Conservation (phyloP, 257 asterid genomes). For the Petunia secreta region DNA sequence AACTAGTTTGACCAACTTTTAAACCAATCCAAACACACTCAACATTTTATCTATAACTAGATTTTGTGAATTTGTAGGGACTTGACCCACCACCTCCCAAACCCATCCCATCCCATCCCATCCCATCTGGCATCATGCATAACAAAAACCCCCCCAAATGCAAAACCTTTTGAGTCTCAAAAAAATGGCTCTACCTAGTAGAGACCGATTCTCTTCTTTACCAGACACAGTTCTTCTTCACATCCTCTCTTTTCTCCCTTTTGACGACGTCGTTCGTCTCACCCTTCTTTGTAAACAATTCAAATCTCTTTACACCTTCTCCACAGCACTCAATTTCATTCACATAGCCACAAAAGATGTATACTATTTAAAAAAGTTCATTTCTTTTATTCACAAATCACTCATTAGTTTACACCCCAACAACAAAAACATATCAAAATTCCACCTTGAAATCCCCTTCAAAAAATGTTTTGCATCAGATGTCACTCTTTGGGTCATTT, state of each 20-base stretch:
- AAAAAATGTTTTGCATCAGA: conserved; percentile 9
- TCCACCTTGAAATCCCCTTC: conserved; percentile 16
- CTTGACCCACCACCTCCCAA: too few species aligned
- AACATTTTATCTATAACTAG: too few species aligned
- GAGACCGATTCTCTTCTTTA: conserved; percentile 22
- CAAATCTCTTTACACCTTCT: not conserved
- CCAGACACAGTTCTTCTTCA: conserved; percentile 17
- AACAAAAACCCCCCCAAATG: not conserved
- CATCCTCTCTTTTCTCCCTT: conserved; percentile 23
- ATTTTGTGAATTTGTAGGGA: too few species aligned
- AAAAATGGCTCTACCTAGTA: conserved; percentile 13
- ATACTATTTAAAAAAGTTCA: not conserved
- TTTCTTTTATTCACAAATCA: conserved; percentile 21
- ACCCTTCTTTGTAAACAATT: not conserved
- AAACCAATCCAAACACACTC: too few species aligned
- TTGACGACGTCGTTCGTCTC: conserved; percentile 11
- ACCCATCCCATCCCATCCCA: too few species aligned
- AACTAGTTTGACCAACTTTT: too few species aligned
- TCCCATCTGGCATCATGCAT: not conserved
- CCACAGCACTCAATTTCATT: conserved; percentile 8
- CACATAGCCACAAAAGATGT: not conserved
- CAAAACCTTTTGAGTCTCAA: too few species aligned
- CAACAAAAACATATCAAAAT: not conserved
- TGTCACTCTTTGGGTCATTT: conserved; percentile 21
- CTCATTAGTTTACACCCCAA: not conserved